These are phyloP conservation scores for Cinnamomum micranthum DNA, from an alignment of 164 flowering plant genomes.

Conservation along the genomic window DNA sequence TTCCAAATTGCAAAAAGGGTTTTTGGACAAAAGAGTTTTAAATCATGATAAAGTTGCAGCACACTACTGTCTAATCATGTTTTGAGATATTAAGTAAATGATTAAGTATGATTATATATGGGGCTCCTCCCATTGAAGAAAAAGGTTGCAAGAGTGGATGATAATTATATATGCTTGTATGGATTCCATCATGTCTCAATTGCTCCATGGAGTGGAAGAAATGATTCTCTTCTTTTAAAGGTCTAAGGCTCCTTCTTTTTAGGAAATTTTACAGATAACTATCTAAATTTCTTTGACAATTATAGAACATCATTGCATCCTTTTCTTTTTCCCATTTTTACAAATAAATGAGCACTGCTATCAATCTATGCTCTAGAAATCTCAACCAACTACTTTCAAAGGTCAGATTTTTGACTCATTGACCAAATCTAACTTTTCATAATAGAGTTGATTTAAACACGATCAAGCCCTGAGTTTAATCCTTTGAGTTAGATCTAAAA, in stretches of 20 bases:
- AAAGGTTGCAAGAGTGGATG: conserved; percentile 7
- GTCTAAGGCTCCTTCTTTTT: background rate
- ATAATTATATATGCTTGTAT: conserved; percentile 3
- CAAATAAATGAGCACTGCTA: too few relatives aligned
- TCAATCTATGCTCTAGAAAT: too few relatives aligned
- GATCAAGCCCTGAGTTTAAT: too few relatives aligned
- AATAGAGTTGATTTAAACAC: too few relatives aligned
- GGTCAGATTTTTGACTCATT: too few relatives aligned
- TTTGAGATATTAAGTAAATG: background rate
- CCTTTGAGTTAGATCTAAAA: too few relatives aligned
- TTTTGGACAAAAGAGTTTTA: background rate
- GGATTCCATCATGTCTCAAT: conserved; percentile 2
- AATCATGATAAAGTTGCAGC: background rate
- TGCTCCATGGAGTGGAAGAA: conserved; percentile 16
- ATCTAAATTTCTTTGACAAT: too few relatives aligned
- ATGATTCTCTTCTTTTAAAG: conserved; percentile 11
- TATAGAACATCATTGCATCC: too few relatives aligned
- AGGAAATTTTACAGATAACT: too few relatives aligned
- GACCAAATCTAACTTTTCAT: too few relatives aligned
- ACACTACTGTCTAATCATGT: conserved; percentile 16
- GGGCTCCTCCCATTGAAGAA: background rate
- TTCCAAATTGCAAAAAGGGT: background rate
- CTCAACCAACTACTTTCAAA: too few relatives aligned
- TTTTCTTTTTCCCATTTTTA: too few relatives aligned
- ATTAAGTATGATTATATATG: conserved; percentile 1